Evolutionary conservation across 345 rosid species (phyloP).

Genomic region (Euclidium syriacum): DNA sequence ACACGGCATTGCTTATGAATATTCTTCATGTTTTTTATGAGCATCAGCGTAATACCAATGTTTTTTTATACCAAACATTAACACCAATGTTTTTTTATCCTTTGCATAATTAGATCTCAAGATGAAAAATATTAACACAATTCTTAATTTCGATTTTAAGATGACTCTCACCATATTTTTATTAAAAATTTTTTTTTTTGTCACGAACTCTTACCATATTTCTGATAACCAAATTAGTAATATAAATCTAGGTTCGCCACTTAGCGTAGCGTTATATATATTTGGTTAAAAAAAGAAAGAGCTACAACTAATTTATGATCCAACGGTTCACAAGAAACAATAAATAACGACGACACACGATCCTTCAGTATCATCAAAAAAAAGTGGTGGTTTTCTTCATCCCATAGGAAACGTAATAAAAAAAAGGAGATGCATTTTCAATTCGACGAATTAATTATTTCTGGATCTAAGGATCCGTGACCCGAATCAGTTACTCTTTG

Average conservation of each 20-base stretch:
- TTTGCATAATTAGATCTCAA: too few species aligned
- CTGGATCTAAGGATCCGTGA: background rate
- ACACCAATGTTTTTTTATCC: too few species aligned
- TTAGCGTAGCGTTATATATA: background rate
- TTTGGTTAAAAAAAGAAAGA: background rate
- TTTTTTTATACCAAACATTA: too few species aligned
- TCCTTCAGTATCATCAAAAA: background rate
- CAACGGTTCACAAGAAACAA: constrained; percentile 17
- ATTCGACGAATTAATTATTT: background rate
- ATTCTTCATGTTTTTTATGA: too few species aligned
- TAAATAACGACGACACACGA: background rate
- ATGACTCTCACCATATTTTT: too few species aligned
- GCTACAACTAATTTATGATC: constrained; percentile 3
- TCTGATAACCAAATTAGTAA: background rate
- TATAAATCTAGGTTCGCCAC: too few species aligned
- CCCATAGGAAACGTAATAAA: background rate
- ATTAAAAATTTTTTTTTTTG: too few species aligned
- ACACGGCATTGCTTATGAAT: too few species aligned
- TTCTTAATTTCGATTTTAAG: too few species aligned
- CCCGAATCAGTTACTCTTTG: constrained; percentile 14
- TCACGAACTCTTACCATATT: too few species aligned
- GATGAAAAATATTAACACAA: too few species aligned
- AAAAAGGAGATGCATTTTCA: background rate
- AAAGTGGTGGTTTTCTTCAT: constrained; percentile 1
- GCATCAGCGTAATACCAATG: too few species aligned